Evolutionary conservation across 768 basidiomycete genomes (phyloP).

Genomic region (Serendipita sp.): DNA sequence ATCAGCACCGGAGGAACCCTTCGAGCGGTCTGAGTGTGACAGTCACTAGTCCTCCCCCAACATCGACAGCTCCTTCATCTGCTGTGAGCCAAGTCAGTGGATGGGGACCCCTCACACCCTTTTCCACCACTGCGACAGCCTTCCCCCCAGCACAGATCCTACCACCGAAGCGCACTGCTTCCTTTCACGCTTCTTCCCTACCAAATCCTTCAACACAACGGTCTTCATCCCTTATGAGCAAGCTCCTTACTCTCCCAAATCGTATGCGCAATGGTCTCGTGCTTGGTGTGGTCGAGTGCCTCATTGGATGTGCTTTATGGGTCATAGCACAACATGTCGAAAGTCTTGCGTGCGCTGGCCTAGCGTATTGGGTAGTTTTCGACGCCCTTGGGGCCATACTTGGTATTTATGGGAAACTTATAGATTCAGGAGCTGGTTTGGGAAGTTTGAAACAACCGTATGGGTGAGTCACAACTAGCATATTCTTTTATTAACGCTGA

Average conservation of each 20-base stretch:
- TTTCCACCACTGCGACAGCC: not conserved
- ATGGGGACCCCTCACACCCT: not conserved
- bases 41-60: not conserved
- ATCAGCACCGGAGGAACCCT: not conserved
- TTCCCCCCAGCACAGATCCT: not conserved
- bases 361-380: slow-evolving; percentile 95
- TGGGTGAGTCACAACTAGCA: slow-evolving; percentile 33
- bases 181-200: not conserved
- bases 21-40: not conserved
- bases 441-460: slow-evolving; percentile 27
- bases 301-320: slow-evolving; percentile 41
- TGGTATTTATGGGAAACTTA: slow-evolving; percentile 18
- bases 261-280: not conserved
- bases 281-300: not conserved
- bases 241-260: not conserved
- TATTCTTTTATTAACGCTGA: not conserved
- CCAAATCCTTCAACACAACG: not conserved
- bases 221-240: not conserved
- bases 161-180: not conserved
- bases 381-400: slow-evolving; percentile 70
- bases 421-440: not conserved
- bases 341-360: slow-evolving; percentile 69
- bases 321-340: slow-evolving; percentile 76
- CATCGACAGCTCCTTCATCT: not conserved
- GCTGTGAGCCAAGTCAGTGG: not conserved